Base-by-base conservation (phyloP, 2,329 filamentous ascomycete species). In the Penicillium vulpinum region DNA sequence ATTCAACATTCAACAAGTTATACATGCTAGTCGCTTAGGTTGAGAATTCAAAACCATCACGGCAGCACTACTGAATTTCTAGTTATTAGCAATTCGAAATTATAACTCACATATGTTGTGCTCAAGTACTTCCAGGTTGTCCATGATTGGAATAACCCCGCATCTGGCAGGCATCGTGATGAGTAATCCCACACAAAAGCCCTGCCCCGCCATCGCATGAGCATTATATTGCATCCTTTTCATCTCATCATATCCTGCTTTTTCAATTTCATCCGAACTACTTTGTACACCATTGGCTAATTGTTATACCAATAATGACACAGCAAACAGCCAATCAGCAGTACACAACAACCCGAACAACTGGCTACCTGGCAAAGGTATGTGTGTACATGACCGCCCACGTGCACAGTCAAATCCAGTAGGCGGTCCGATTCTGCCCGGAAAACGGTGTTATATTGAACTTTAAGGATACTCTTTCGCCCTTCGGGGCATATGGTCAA, bases 401-500 rank as follows among this genome's bases (percentile, higher is more conserved):
- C 26, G n/a, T 43, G 16, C 7, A 10, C 15, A 16, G 2, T 7
- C 24, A 5, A 5, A 40, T 29, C 1, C 2, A 2, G 47, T 40
- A 50, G 35, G 47, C 47, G 47, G 47, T 41, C 29, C 6, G 7
- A 13, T 31, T 29, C 36, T 50, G 47, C 47, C 26, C 0, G 0
- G 0, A n/a, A 22, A 13, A 1, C 1, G 13, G 15, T 2, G 26
- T 31, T 50, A 31, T 50, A 22, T 22, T 4, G 15, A 50, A 50
- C 47, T 50, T 41, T 41, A 50, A 40, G 47, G 35, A 29, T 4
- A 0, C 8, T 3, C 1, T 13, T 50, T 43, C 26, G 70, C 73
- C 76, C 75, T 78, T 77, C 71, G 75, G 77, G 74, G 62, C 78
- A 83, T 83, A 81, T 84, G 81, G 82, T 85, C 82, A 85, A 82